A percentile compares a stretch with the other conserved stretches of the same genome.
These are phyloP conservation scores for Cruciata laevipes DNA, from an alignment of 257 asterid genomes.

Conservation along the genomic window DNA sequence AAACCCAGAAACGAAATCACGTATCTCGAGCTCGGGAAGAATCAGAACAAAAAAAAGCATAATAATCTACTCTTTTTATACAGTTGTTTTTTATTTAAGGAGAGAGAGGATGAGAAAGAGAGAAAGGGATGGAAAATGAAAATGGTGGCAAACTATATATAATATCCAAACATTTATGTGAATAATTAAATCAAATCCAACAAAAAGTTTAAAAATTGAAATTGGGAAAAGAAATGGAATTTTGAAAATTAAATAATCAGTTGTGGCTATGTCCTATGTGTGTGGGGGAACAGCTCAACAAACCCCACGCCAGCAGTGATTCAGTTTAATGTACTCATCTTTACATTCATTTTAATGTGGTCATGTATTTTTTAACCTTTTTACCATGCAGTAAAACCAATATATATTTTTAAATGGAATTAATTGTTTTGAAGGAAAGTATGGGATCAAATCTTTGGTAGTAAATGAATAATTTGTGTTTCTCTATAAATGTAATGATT, in stretches of 20 bases:
- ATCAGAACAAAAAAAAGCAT: constrained; percentile 1
- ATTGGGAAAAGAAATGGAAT: not conserved
- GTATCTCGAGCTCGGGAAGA: not conserved
- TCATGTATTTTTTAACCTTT: not conserved
- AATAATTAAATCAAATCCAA: not conserved
- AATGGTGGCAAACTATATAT: constrained; percentile 16
- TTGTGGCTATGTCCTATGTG: constrained; percentile 31
- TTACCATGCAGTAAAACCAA: not conserved
- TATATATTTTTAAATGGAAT: not conserved
- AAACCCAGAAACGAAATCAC: constrained; percentile 28
- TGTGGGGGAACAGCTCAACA: constrained; percentile 59
- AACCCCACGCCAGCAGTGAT: constrained; percentile 36
- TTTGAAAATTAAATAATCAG: not conserved
- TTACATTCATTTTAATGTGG: not conserved
- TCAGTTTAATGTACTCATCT: not conserved
- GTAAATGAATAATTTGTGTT: not conserved
- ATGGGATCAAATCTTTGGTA: not conserved
- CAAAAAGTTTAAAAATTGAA: not conserved
- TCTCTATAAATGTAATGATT: not conserved
- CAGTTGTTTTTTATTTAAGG: constrained; percentile 4
- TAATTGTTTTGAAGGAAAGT: not conserved
- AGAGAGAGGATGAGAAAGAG: not conserved
- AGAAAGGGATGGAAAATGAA: constrained; percentile 11
- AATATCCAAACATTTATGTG: not conserved
- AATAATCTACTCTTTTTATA: constrained; percentile 6